A percentile compares a stretch with the other conserved stretches of the same genome.
Conservation (phyloP, 108 stramenopile genomes). For the Cyclotella sp. region DNA sequence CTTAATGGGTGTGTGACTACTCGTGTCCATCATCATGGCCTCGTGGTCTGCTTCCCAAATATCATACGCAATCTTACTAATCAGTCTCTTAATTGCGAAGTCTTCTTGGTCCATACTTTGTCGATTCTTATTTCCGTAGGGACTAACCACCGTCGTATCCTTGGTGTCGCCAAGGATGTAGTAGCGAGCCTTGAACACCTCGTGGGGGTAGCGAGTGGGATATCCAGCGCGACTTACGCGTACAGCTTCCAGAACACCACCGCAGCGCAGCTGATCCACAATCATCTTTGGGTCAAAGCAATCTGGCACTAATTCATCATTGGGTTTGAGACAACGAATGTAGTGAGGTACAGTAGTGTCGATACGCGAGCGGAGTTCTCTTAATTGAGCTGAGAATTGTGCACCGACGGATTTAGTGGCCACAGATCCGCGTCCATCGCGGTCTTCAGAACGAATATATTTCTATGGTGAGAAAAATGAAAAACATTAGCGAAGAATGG, state of each 20-base stretch:
- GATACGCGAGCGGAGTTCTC: constrained; percentile 81
- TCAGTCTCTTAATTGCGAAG: constrained; percentile 65
- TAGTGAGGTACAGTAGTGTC: constrained; percentile 88
- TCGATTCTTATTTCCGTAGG: constrained; percentile 53
- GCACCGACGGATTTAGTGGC: constrained; percentile 83
- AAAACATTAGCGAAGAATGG: neutral
- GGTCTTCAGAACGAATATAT: constrained; percentile 76
- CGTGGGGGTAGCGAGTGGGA: constrained; percentile 91
- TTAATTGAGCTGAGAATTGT: constrained; percentile 87
- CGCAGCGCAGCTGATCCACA: constrained; percentile 92
- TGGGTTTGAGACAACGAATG: constrained; percentile 93
- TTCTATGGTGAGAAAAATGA: constrained; percentile 14
- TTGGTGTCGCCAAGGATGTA: constrained; percentile 73
- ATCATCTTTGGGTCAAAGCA: constrained; percentile 88
- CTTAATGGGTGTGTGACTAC: constrained; percentile 31
- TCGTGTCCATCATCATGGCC: constrained; percentile 48
- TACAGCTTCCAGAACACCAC: constrained; percentile 97
- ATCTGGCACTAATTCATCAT: constrained; percentile 83
- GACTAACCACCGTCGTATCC: constrained; percentile 56
- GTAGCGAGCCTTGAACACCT: constrained; percentile 78
- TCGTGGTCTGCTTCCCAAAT: constrained; percentile 86
- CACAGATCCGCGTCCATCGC: constrained; percentile 76
- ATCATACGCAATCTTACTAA: constrained; percentile 84
- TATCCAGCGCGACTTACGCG: constrained; percentile 96
- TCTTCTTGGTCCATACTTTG: constrained; percentile 41